Percentiles rank a stretch among this genome's conserved stretches.
Evolutionary conservation across 2,329 filamentous ascomycete genomes (phyloP).

Genomic region (Alternaria triticina): DNA sequence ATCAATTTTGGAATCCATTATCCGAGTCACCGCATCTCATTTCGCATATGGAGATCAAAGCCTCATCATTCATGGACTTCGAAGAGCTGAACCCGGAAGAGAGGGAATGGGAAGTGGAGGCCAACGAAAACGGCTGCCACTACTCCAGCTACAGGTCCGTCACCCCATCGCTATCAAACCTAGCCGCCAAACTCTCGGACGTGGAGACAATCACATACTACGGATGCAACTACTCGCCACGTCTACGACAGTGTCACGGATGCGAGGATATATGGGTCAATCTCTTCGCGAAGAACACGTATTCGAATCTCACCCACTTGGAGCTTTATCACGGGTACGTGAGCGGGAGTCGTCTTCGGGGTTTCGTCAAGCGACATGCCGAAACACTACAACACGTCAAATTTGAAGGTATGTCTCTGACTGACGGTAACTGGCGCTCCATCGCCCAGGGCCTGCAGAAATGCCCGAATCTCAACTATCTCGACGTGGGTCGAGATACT

Average conservation of each 20-base stretch:
- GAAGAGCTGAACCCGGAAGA: no score
- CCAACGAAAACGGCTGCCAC: no score
- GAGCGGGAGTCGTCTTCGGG: not conserved
- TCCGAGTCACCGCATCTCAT: not conserved
- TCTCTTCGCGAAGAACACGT: not conserved
- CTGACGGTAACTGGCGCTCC: not conserved
- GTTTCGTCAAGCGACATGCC: not conserved
- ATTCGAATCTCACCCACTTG: fast-evolving
- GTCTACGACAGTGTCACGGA: not conserved
- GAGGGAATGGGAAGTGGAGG: no score
- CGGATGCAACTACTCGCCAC: not conserved
- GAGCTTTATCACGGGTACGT: not conserved
- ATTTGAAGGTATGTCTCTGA: fast-evolving
- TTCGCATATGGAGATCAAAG: not conserved
- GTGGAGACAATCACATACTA: not conserved
- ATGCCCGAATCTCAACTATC: not conserved
- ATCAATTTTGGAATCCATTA: no score
- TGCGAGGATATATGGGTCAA: not conserved
- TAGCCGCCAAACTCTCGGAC: not conserved
- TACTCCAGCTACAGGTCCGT: not conserved
- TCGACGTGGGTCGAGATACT: no score
- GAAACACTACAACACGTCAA: not conserved
- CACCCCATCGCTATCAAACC: not conserved
- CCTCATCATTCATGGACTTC: no score
- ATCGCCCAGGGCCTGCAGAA: not conserved